Percentiles rank a stretch among this genome's conserved stretches.
Conservation (phyloP, 164 flowering plant genomes). For the Protea cynaroides region DNA sequence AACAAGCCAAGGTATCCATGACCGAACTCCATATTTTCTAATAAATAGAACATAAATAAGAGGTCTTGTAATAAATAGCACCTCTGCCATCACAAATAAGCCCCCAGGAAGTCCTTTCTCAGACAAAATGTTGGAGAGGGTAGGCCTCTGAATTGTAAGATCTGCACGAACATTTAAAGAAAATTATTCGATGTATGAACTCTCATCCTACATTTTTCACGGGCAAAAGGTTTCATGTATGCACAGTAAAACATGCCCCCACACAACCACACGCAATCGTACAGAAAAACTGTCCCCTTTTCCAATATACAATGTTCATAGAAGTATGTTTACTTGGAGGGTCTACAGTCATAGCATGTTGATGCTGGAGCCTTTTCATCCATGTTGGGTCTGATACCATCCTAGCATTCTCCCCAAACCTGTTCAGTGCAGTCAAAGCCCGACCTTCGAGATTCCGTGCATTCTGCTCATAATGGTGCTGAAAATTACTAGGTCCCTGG, state of each 20-base stretch:
- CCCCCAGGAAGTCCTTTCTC: slow-evolving; percentile 71
- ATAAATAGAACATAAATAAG: slow-evolving; percentile 80
- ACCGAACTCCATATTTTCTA: slow-evolving; percentile 74
- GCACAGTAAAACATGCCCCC: too few species aligned
- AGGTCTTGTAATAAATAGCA: slow-evolving; percentile 69
- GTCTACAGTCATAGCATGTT: slow-evolving; percentile 25
- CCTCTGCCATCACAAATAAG: slow-evolving; percentile 62
- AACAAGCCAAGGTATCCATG: slow-evolving; percentile 89
- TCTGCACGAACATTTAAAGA: slow-evolving; percentile 31
- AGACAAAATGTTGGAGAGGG: slow-evolving; percentile 53
- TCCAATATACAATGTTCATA: neutral
- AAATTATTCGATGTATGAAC: neutral
- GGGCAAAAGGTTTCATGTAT: too few species aligned
- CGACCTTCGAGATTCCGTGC: slow-evolving; percentile 60
- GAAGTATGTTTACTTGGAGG: slow-evolving; percentile 21
- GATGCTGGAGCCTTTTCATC: slow-evolving; percentile 53
- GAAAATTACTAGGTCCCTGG: slow-evolving; percentile 26
- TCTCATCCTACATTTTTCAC: neutral
- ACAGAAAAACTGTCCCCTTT: too few species aligned
- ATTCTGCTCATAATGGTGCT: slow-evolving; percentile 23
- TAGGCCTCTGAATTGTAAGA: slow-evolving; percentile 39
- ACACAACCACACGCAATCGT: too few species aligned
- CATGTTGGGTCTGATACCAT: slow-evolving; percentile 57
- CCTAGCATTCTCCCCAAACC: slow-evolving; percentile 76
- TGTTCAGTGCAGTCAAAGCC: slow-evolving; percentile 71